phyloP scores from a whole-genome alignment of 768 basidiomycete species.

The Tephrocybe sp. region DNA sequence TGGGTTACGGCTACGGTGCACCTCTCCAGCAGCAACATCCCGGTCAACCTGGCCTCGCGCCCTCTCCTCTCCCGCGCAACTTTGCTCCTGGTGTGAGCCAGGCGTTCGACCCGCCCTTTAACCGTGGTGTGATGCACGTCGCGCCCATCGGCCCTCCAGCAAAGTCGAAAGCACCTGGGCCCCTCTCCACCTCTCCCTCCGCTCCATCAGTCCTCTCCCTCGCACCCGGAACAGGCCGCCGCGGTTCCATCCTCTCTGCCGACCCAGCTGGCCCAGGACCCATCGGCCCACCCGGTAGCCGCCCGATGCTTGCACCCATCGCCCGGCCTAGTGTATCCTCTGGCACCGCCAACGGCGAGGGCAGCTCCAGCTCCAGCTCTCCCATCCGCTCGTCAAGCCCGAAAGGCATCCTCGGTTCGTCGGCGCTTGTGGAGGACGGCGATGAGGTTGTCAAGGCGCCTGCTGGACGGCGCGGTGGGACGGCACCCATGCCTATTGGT shows the following conservation, averaged over 20 bases:
- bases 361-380: constrained; percentile 63
- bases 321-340: constrained; percentile 50
- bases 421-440: constrained; percentile 74
- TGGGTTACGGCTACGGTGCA: constrained; percentile 53
- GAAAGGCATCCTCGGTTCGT: constrained; percentile 73
- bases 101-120: constrained; percentile 52
- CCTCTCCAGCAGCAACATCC: constrained; percentile 34
- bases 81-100: constrained; percentile 45
- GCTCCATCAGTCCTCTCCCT: constrained; percentile 35
- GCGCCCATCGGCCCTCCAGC: constrained; percentile 59
- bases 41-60: constrained; percentile 38
- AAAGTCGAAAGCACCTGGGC: constrained; percentile 35
- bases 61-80: constrained; percentile 51
- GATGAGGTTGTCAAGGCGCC: constrained; percentile 66
- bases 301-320: constrained; percentile 52
- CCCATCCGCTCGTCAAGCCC: constrained; percentile 48
- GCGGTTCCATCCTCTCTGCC: constrained; percentile 37
- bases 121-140: constrained; percentile 23
- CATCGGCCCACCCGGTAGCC: constrained; percentile 47
- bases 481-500: constrained; percentile 24
- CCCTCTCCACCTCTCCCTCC: constrained; percentile 30
- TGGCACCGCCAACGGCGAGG: constrained; percentile 39
- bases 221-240: constrained; percentile 46
- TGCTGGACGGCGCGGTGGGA: constrained; percentile 41
- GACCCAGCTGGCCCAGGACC: constrained; percentile 45